Percentiles rank a stretch among this genome's conserved stretches.
These are phyloP conservation scores for Fraxinus sp. DNA, from an alignment of 305 asterid genomes.

Conservation along the genomic window DNA sequence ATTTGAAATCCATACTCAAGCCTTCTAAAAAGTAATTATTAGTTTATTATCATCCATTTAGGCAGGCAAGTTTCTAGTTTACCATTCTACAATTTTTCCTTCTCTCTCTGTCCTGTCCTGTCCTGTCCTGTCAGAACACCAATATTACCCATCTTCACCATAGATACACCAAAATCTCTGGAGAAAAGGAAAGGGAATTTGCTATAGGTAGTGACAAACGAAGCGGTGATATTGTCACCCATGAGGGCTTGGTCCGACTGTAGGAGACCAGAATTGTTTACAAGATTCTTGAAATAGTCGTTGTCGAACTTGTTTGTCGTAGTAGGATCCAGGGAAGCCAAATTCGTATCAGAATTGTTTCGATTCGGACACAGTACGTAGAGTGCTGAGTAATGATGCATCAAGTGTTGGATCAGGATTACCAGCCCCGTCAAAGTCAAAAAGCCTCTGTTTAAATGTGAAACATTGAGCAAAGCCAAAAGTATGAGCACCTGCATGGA, in stretches of 20 bases:
- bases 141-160: slow-evolving; percentile 61
- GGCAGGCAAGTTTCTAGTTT: slow-evolving; percentile 32
- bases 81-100: slow-evolving; percentile 60
- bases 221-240: slow-evolving; percentile 48
- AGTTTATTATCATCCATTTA: not conserved
- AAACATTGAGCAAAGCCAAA: slow-evolving; percentile 69
- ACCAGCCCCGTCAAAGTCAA: slow-evolving; percentile 65
- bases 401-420: slow-evolving; percentile 69
- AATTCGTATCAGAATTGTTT: slow-evolving; percentile 42
- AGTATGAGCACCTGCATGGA: slow-evolving; percentile 58
- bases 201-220: slow-evolving; percentile 44
- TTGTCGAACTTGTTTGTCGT: slow-evolving; percentile 52
- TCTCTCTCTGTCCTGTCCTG: slow-evolving; percentile 42
- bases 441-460: slow-evolving; percentile 63
- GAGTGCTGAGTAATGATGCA: slow-evolving; percentile 32
- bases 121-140: slow-evolving; percentile 46
- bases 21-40: not conserved
- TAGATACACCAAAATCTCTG: slow-evolving; percentile 55
- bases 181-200: slow-evolving; percentile 41
- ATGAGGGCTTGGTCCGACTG: slow-evolving; percentile 64
- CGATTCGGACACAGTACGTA: slow-evolving; percentile 53
- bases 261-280: slow-evolving; percentile 52
- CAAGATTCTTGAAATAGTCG: slow-evolving; percentile 40
- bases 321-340: slow-evolving; percentile 50
- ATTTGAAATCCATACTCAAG: not conserved